Conservation (phyloP, 1,139 yeast species). For the Chernovozyma sophiae-reginae region DNA sequence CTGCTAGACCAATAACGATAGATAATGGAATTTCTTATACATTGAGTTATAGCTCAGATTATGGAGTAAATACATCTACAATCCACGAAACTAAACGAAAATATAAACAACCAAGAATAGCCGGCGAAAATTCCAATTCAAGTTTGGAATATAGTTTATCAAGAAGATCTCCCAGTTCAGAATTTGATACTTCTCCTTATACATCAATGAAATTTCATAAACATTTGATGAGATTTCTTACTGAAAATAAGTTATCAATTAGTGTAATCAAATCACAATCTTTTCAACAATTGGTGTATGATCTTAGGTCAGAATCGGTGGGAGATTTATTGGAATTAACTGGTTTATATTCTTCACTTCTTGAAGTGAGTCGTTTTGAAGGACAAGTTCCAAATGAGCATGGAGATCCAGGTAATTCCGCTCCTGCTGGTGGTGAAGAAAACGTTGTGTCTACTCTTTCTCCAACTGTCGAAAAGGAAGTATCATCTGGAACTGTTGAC, state of each 20-base stretch:
- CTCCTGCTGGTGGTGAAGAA: slow-evolving; percentile 15
- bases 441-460: slow-evolving; percentile 17
- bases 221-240: slow-evolving; percentile 46
- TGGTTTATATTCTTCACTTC: slow-evolving; percentile 39
- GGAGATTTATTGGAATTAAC: slow-evolving; percentile 46
- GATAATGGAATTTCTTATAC: slow-evolving; percentile 36
- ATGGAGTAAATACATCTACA: background rate
- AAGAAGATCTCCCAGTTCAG: slow-evolving; percentile 24
- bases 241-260: slow-evolving; percentile 50
- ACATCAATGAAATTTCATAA: slow-evolving; percentile 46
- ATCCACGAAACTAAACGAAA: background rate
- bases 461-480: slow-evolving; percentile 15
- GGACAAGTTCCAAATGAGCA: background rate
- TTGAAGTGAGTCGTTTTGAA: slow-evolving; percentile 42
- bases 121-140: background rate
- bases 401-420: slow-evolving; percentile 8
- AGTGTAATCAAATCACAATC: slow-evolving; percentile 46
- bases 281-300: slow-evolving; percentile 49
- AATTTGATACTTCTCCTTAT: slow-evolving; percentile 43
- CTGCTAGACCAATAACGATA: slow-evolving; percentile 30
- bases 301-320: slow-evolving; percentile 46
- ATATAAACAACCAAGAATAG: background rate
- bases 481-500: no score
- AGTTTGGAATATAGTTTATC: slow-evolving; percentile 1
- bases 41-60: slow-evolving; percentile 8